A percentile compares a stretch with the other conserved stretches of the same genome.
Conservation (phyloP, 257 asterid species). For the Solanum bulbocastanum region DNA sequence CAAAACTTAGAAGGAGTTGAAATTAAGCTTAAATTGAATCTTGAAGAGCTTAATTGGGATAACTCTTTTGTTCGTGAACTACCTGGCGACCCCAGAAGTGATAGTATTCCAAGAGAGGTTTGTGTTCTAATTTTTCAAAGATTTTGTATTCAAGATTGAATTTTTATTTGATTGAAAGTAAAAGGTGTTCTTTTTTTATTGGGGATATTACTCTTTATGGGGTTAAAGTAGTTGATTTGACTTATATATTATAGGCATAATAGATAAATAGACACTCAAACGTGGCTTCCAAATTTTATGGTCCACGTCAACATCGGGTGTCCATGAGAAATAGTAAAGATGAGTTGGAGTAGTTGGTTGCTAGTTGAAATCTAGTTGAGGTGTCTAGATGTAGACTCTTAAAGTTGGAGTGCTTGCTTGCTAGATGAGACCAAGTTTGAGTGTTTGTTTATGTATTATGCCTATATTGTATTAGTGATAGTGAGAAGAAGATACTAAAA, state of each 20-base stretch:
- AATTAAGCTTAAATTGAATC: conserved; percentile 25
- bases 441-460: background rate
- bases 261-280: background rate
- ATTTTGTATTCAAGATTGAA: background rate
- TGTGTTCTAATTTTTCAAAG: background rate
- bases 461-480: background rate
- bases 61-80: conserved; percentile 76
- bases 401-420: background rate
- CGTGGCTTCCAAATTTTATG: background rate
- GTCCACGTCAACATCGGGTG: background rate
- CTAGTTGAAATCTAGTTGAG: background rate
- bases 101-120: conserved; percentile 73
- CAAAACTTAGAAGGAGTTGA: conserved; percentile 24
- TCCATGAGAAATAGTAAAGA: background rate
- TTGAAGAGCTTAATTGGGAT: conserved; percentile 84
- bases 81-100: conserved; percentile 77
- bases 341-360: background rate
- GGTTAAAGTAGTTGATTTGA: background rate
- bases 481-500: background rate
- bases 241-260: background rate
- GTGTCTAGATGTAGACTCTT: background rate
- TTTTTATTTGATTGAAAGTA: background rate
- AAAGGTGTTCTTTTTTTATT: background rate
- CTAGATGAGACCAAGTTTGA: background rate
- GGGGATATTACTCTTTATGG: background rate